A percentile compares a stretch with the other conserved stretches of the same genome.
These are phyloP conservation scores for Linum tenue DNA, from an alignment of 345 rosid genomes.

Conservation along the genomic window DNA sequence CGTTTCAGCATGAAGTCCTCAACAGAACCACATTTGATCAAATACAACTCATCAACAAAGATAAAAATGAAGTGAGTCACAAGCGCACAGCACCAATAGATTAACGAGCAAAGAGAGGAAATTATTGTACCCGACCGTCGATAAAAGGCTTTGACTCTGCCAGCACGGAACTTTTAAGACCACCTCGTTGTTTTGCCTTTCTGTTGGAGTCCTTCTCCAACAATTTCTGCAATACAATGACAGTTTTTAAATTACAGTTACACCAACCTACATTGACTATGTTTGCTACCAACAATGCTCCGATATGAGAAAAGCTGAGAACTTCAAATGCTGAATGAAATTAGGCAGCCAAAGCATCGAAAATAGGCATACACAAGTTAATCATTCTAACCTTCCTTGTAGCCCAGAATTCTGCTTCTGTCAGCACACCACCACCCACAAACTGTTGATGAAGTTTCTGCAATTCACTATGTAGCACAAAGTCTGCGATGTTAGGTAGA, in stretches of 20 bases:
- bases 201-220: slow-evolving; percentile 50
- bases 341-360: neutral
- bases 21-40: neutral
- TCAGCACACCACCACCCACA: slow-evolving; percentile 49
- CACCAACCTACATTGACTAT: neutral
- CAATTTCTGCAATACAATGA: slow-evolving; percentile 47
- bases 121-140: slow-evolving; percentile 74
- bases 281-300: neutral
- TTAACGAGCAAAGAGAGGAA: neutral
- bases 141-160: slow-evolving; percentile 66
- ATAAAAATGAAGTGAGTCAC: neutral
- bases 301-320: neutral
- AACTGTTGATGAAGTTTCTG: slow-evolving; percentile 70
- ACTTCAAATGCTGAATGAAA: slow-evolving; percentile 7
- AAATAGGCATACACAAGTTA: neutral
- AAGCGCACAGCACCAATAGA: neutral
- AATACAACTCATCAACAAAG: neutral
- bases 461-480: slow-evolving; percentile 46
- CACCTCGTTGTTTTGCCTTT: slow-evolving; percentile 67
- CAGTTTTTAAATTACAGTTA: slow-evolving; percentile 12
- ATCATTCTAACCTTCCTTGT: slow-evolving; percentile 61
- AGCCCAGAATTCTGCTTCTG: slow-evolving; percentile 97
- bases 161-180: slow-evolving; percentile 83
- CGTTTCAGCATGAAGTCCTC: neutral
- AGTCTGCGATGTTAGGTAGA: slow-evolving; percentile 8